Percentiles rank a stretch among this genome's conserved stretches.
phyloP scores from a whole-genome alignment of 805 yeast species.

The Ogataea chonburiensis region DNA sequence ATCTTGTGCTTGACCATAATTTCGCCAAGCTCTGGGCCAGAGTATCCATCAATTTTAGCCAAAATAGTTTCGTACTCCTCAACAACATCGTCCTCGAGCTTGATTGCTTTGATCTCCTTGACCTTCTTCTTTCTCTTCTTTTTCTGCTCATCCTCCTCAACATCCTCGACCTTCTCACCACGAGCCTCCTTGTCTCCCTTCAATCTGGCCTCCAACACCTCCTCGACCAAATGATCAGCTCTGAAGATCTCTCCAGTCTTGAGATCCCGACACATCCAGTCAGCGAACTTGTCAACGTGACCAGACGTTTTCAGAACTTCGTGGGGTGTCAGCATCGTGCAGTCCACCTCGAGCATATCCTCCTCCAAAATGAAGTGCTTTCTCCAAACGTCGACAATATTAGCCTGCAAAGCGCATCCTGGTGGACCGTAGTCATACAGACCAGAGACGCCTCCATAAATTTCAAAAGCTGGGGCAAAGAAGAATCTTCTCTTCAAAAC shows the following conservation, averaged over 20 bases:
- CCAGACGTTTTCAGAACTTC: slow-evolving; percentile 98
- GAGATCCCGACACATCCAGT: slow-evolving; percentile 97
- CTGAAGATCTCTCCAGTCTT: slow-evolving; percentile 97
- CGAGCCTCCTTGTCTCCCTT: slow-evolving; percentile 98
- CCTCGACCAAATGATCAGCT: slow-evolving; percentile 98
- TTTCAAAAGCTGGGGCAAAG: slow-evolving; percentile 95
- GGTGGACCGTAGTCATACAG: slow-evolving; percentile 99
- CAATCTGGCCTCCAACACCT: slow-evolving; percentile 91
- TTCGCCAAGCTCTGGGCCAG: slow-evolving; percentile 90
- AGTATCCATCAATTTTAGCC: slow-evolving; percentile 93
- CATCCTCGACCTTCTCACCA: slow-evolving; percentile 68
- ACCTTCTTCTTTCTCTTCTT: slow-evolving; percentile 95
- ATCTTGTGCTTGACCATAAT: slow-evolving; percentile 80
- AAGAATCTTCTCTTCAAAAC: slow-evolving; percentile 94
- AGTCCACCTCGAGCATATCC: slow-evolving; percentile 98
- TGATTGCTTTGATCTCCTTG: slow-evolving; percentile 85
- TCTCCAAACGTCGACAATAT: slow-evolving; percentile 93
- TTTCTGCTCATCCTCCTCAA: slow-evolving; percentile 70
- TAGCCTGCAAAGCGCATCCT: slow-evolving; percentile 98
- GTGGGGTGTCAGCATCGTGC: slow-evolving; percentile 96
- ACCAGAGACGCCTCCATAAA: slow-evolving; percentile 98
- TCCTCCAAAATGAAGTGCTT: slow-evolving; percentile 96
- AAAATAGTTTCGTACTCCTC: slow-evolving; percentile 81
- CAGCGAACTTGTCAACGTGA: slow-evolving; percentile 98
- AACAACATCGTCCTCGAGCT: slow-evolving; percentile 78